Base-by-base conservation (phyloP, 352 stramenopile species). In the Pythium plurisporium region DNA sequence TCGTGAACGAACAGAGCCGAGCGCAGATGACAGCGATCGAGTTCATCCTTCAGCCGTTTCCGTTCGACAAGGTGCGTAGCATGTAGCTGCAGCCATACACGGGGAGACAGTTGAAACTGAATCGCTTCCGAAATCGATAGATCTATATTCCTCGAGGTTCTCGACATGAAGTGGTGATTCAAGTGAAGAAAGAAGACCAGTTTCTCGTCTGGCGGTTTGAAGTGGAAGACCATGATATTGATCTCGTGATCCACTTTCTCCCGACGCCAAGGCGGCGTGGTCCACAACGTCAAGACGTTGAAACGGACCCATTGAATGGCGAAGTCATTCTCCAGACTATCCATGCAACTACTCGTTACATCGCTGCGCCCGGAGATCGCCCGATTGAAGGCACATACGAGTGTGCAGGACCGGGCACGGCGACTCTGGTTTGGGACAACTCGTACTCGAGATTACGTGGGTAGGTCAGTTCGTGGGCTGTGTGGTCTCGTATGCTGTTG, bases 201-300 rank as follows among this genome's bases (percentile, higher is more conserved):
- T 88, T 84, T 55, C 64, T 93, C 45, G 79, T 91, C 23, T 94
- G 83, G 83, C 86, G 86, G 45, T 94, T 94, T 50, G 83, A 91
- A 44, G 44, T 90, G 5, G 81, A 91, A 44, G 83, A 91, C 61
- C 79, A 86, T 51, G 81, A 94, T 53, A 76, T 94, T 36, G 80
- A 91, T 30, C 90, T 94, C 36, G 82, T 64, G 23, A 77, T 90
- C 12, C 65, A 72, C 17, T 94, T 89, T 67, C 46, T 67, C 5
- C 70, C 70, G 0, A 47, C 25, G 4, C 59, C 59, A 51, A 77
- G 20, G 64, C 65, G 49, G 60, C 70, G 40, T 23, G 30, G 20
- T 3, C 45, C 20, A 47, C 54, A 5, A 19, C 50, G 38, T 10
- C 33, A 29, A 41, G 52, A 56, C 27, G 25, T 49, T 5, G 30